These are phyloP conservation scores for Aspergillus ellipticus DNA, from an alignment of 495 filamentous ascomycete species.

Conservation along the genomic window DNA sequence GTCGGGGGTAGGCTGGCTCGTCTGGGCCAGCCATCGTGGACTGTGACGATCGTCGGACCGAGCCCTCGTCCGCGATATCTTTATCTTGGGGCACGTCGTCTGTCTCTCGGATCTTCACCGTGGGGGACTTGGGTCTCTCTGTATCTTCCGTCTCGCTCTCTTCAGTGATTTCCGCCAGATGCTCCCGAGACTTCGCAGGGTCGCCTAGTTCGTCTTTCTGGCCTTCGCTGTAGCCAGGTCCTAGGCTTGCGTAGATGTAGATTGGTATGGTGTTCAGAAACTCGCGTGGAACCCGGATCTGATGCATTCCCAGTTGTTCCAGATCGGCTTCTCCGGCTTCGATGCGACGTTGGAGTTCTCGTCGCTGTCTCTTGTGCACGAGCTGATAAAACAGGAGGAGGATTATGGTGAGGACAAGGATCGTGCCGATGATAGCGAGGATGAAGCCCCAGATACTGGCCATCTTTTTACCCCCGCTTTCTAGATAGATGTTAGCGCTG, in stretches of 20 bases:
- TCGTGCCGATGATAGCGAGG: slow-evolving; percentile 71
- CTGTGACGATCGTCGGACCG: neutral
- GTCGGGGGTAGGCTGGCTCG: neutral
- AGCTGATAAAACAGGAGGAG: slow-evolving; percentile 72
- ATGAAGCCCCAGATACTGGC: slow-evolving; percentile 81
- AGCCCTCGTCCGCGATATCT: neutral
- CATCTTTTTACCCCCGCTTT: slow-evolving; percentile 26
- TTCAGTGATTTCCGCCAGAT: neutral
- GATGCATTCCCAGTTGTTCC: slow-evolving; percentile 74
- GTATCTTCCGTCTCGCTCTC: neutral
- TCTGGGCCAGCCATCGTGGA: neutral
- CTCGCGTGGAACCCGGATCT: slow-evolving; percentile 63
- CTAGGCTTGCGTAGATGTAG: slow-evolving; percentile 61
- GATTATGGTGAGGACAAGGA: slow-evolving; percentile 59
- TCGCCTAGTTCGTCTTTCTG: neutral
- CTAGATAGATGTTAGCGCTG: slow-evolving; percentile 5
- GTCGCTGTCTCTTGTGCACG: slow-evolving; percentile 63
- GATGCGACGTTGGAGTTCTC: slow-evolving; percentile 62
- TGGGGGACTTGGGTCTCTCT: neutral
- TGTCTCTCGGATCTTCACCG: neutral
- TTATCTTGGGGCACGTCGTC: neutral
- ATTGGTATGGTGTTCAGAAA: slow-evolving; percentile 68
- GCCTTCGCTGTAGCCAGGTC: slow-evolving; percentile 14
- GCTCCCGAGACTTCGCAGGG: neutral
- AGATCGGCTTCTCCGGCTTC: slow-evolving; percentile 73